Base-by-base conservation (phyloP, 805 yeast species). In the Candida gorgasii region DNA sequence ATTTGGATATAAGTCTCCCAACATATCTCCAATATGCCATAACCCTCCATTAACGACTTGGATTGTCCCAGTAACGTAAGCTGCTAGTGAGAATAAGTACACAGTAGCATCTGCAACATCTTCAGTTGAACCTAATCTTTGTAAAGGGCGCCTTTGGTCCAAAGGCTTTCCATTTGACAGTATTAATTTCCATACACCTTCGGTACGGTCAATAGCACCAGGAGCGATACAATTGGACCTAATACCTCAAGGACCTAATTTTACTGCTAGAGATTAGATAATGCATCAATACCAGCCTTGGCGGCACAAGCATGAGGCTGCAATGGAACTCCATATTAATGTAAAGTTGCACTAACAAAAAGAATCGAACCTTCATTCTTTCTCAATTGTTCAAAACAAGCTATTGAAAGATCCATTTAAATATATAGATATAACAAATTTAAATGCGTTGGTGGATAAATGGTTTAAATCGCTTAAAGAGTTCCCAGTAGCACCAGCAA, bases 401-500 rank as follows among this genome's bases (percentile, higher is more conserved):
- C 97, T 70, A 62, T 92, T 90, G 69, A 75, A 90, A 14, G 95
- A 82, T 9, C 98, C 98, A 35, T 89, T 62, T 37, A 92, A 69
- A 62, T 92, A 97, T 50, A 90, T 92, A 29, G 83, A 84, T 16
- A 90, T 73, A 18, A 90, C 97, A 0, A 95, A 74, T 62, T 86
- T 86, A 73, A 90, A 90, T 5, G 96, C 97, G 58, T 89, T 89
- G 15, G 92, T 58, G 1, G 92, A 82, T 50, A 90, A 68, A 54
- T 81, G 82, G 55, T 83, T 81, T 65, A 89, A 80, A 61, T 88
- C 93, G 23, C 88, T 67, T 41, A 92, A 61, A 59, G 92, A 90
- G 69, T 92, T 92, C 7, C 98, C 97, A 3, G 97, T 97, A 2
- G 98, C 97, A 8, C 97, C 97, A 33, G 93, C 90, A 60, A 90